Evolutionary conservation across 768 basidiomycete species (phyloP).

Genomic region (Gymnopilus dilepis): DNA sequence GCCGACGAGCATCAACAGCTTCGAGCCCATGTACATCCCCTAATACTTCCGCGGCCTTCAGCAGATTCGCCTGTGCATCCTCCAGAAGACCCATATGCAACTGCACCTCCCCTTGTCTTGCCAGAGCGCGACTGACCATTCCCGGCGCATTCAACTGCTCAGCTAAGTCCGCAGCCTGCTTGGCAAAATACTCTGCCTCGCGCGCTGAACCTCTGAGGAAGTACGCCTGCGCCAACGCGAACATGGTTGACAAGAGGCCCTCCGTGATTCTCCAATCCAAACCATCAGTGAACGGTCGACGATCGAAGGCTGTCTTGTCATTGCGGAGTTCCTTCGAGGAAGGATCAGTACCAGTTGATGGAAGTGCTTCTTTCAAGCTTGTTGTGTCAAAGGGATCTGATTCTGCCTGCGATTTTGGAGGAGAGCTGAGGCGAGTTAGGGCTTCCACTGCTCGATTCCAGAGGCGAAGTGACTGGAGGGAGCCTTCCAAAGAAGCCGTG

Average conservation of each 20-base stretch:
- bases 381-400: conserved; percentile 66
- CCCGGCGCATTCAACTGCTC: conserved; percentile 68
- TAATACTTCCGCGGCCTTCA: conserved; percentile 51
- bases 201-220: conserved; percentile 78
- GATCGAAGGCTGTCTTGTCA: conserved; percentile 33
- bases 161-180: conserved; percentile 79
- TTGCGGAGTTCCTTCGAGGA: conserved; percentile 18
- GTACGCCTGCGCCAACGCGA: conserved; percentile 70
- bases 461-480: conserved; percentile 74
- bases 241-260: conserved; percentile 67
- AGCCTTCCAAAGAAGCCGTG: conserved; percentile 55
- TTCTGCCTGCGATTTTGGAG: conserved; percentile 37
- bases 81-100: conserved; percentile 64
- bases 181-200: conserved; percentile 84
- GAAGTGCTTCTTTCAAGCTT: conserved; percentile 47
- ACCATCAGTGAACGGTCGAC: conserved; percentile 50
- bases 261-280: conserved; percentile 81
- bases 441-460: conserved; percentile 83
- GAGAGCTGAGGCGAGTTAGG: conserved; percentile 61
- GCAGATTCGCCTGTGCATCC: conserved; percentile 60
- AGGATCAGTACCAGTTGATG: conserved; percentile 20
- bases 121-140: conserved; percentile 66
- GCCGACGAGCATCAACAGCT: conserved; percentile 58
- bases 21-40: conserved; percentile 58
- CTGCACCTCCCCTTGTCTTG: conserved; percentile 72